These are phyloP conservation scores for Aphanomyces cochlioides DNA, from an alignment of 352 stramenopile genomes.

Conservation along the genomic window DNA sequence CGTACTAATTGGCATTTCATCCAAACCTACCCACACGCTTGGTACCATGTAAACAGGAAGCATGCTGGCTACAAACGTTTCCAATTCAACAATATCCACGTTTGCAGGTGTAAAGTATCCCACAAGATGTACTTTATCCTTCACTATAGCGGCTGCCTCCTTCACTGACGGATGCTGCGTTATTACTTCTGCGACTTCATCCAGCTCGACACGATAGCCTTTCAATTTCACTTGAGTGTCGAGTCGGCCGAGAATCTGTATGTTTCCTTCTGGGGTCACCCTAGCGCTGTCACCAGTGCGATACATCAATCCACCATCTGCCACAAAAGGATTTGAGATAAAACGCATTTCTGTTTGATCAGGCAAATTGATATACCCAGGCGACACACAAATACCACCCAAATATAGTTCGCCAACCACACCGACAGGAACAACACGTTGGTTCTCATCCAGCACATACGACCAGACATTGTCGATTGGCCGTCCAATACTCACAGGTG, in stretches of 20 bases:
- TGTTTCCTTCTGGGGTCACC: constrained; percentile 85
- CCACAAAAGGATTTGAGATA: constrained; percentile 53
- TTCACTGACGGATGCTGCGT: constrained; percentile 40
- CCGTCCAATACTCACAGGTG: not conserved
- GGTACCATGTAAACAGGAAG: constrained; percentile 82
- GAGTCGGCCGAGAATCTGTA: constrained; percentile 78
- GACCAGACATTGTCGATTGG: not conserved
- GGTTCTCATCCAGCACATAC: not conserved
- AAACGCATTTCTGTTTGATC: not conserved
- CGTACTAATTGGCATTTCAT: constrained; percentile 75
- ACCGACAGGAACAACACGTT: not conserved
- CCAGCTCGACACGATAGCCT: constrained; percentile 76
- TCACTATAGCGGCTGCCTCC: constrained; percentile 47
- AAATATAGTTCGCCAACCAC: constrained; percentile 5
- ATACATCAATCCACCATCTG: constrained; percentile 83
- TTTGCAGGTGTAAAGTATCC: constrained; percentile 87
- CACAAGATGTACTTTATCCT: constrained; percentile 77
- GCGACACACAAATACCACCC: constrained; percentile 8
- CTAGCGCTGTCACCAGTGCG: constrained; percentile 88
- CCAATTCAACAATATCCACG: constrained; percentile 62
- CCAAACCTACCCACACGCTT: constrained; percentile 70
- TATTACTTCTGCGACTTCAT: constrained; percentile 66
- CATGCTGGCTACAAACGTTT: constrained; percentile 66
- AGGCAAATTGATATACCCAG: constrained; percentile 10
- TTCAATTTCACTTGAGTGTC: constrained; percentile 78